Evolutionary conservation across 768 basidiomycete species (phyloP), one percentile per base, ranked within the genome.

Genomic region (Lactifluus volemus): DNA sequence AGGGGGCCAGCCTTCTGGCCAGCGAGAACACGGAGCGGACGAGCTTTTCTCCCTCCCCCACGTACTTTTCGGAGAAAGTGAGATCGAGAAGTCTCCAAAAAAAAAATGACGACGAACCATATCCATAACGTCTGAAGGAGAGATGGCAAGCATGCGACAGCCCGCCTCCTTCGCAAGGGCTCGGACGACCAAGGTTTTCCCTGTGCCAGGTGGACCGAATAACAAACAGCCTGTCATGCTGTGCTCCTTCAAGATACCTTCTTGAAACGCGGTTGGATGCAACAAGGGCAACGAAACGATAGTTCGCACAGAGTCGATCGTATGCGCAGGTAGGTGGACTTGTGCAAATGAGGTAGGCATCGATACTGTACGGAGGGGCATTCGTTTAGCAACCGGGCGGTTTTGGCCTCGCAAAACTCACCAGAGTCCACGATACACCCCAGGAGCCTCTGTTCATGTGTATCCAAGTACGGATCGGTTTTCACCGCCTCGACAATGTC

Each of bases 91-190:
- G 38, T n/a, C n/a, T n/a, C n/a, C n/a, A n/a, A n/a, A n/a, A n/a
- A n/a, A 55, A 44, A 11, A 49, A 30, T 6, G 63, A 34, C 52
- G 60, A 70, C 80, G 49, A 63, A 91, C 91, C 91, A 95, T 95
- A 70, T 97, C 93, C 85, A 95, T 92, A 49, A 98, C 89, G 69
- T 98, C 94, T 10, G 92, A 92, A 6, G 94, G 92, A 48, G 89
- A 87, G 51, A 98, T 79, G 11, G 85, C 83, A 69, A 98, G 74
- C 94, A 98, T 98, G 53, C 92, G 81, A 66, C 92, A 94, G 4
- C 93, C 95, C 51, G 92, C 92, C 72, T 97, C 94, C 68, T 88
- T 89, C 3, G 95, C 95, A 10, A 98, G 79, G 19, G 94, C 94
- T 50, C 92, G 84, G 10, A 92, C 92, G 10, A 93, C 80, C 15